These are phyloP conservation scores for Adansonia rubrostipa DNA, from an alignment of 441 rosid genomes.

Conservation along the genomic window DNA sequence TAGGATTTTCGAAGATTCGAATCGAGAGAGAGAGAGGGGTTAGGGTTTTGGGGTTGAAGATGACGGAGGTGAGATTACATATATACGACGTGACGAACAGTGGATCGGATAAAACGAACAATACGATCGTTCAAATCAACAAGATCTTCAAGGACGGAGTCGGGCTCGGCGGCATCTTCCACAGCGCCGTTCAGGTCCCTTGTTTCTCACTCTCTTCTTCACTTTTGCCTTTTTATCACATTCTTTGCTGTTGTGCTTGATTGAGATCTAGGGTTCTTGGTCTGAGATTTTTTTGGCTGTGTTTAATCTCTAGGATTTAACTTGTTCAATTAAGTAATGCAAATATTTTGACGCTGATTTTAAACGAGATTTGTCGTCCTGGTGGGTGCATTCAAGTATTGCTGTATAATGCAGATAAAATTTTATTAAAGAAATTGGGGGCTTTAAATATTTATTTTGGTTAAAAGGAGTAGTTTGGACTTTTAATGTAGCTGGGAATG, in stretches of 20 bases:
- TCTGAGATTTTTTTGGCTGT: background rate
- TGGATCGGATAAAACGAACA: conserved; percentile 98
- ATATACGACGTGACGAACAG: conserved; percentile 95
- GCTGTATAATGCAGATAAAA: conserved; percentile 1
- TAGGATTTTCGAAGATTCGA: conserved; percentile 11
- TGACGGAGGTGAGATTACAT: conserved; percentile 75
- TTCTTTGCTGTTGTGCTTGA: conserved; percentile 1
- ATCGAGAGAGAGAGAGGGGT: background rate
- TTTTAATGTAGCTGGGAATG: background rate
- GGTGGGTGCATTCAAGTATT: background rate
- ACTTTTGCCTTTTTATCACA: conserved; percentile 22
- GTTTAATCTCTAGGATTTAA: conserved; percentile 8
- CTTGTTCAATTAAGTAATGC: background rate
- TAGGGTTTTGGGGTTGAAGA: conserved; percentile 17
- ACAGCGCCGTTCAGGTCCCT: conserved; percentile 92
- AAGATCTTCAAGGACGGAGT: conserved; percentile 94
- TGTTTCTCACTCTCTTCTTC: background rate
- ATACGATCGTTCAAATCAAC: conserved; percentile 85
- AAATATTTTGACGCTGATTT: background rate
- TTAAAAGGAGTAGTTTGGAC: background rate
- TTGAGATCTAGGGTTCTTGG: conserved; percentile 34
- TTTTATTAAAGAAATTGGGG: background rate
- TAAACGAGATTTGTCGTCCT: background rate
- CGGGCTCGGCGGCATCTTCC: conserved; percentile 96
- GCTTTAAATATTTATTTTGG: conserved; percentile 3